Conservation (phyloP, 208 protist genomes). For the Trypanosoma cruzi region DNA sequence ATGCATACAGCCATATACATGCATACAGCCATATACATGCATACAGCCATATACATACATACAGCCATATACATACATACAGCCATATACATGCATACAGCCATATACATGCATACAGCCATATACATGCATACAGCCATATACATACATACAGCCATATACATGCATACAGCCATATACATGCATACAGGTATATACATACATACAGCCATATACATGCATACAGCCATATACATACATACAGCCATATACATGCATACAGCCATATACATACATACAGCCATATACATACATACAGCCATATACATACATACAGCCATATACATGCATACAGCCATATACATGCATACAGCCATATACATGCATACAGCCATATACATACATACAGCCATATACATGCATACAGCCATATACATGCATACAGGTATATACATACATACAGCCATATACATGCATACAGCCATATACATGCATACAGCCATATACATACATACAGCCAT, state of each 20-base stretch:
- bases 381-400: background rate
- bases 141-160: background rate
- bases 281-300: background rate
- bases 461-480: background rate
- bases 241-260: background rate
- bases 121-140: background rate
- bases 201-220: slow-evolving; percentile 14
- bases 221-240: background rate
- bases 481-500: background rate
- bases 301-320: background rate
- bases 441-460: background rate
- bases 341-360: too few relatives aligned
- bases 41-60: slow-evolving; percentile 2
- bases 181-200: background rate
- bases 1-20: background rate
- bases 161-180: background rate
- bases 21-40: background rate
- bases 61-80: slow-evolving; percentile 14
- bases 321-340: background rate
- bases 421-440: background rate
- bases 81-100: background rate
- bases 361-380: background rate
- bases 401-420: background rate
- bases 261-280: background rate
- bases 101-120: background rate